Evolutionary conservation across 805 yeast species (phyloP), one percentile per base, ranked within the genome.

Genomic region (Yarrowia deformans): DNA sequence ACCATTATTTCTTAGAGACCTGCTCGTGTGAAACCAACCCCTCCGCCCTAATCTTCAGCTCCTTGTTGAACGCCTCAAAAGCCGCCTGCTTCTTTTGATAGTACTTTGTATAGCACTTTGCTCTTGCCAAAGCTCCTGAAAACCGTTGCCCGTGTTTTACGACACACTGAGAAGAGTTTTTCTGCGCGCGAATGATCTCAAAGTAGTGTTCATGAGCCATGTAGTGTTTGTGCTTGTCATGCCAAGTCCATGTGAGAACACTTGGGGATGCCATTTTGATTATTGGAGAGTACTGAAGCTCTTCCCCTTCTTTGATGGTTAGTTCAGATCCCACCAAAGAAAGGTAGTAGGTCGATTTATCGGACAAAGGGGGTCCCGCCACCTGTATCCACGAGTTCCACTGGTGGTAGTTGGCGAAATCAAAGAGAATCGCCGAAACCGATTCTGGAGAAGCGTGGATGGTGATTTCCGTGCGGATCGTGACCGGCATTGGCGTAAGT

Each of bases 381-480:
- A 49, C 14, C 14, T 35, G 4, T 7, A 49, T 32, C 39, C 39
- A 49, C 39, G 54, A 49, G 39, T 49, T 49, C 54, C 54, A 49
- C 9, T 49, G 32, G 19, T 16, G 54, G 35, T 49, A 32, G 19
- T 49, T 49, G 13, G 10, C n/a, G 39, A 49, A 49, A 32, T 49
- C 39, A 32, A 49, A 49, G 19, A 49, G 13, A 8, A 49, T 32
- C 1, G 19, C 39, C 13, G 54, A 32, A 3, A 49, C 54, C 10
- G 39, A 32, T 39, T 49, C 54, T 49, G 54, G 54, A n/a, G 54
- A 32, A 49, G 54, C 54, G 39, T 49, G 19, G 16, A 49, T 49
- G 8, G 54, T 16, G 54, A 32, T 49, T 32, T 49, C 54, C 1
- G 54, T 49, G 37, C 54, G 54, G 9, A 49, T 32, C 8, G 54